phyloP scores from a whole-genome alignment of 176 grass and related monocot genomes.

The Elymus sibiricus region DNA sequence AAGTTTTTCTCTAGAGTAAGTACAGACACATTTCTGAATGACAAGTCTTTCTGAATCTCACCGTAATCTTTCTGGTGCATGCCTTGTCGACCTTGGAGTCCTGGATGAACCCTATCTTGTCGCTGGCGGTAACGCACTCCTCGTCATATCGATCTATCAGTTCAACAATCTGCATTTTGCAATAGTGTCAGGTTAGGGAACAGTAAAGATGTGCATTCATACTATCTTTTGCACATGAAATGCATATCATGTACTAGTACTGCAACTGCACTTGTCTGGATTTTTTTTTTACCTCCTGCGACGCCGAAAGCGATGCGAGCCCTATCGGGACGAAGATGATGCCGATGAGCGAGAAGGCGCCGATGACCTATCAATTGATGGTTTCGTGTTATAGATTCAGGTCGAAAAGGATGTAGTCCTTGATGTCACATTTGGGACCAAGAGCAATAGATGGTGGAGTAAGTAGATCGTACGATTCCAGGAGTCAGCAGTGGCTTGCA shows the following conservation, averaged over 20 bases:
- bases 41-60: slow-evolving; percentile 24
- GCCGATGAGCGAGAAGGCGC: slow-evolving; percentile 64
- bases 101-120: slow-evolving; percentile 78
- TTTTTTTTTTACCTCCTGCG: slow-evolving; percentile 23
- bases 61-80: slow-evolving; percentile 60
- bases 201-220: neutral
- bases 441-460: neutral
- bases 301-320: slow-evolving; percentile 61
- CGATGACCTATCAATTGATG: slow-evolving; percentile 46
- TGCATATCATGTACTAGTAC: neutral
- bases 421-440: neutral
- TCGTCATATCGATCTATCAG: slow-evolving; percentile 69
- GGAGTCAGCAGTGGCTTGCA: slow-evolving; percentile 90
- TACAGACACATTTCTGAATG: neutral
- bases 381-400: neutral
- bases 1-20: neutral
- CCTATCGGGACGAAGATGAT: slow-evolving; percentile 85
- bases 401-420: neutral
- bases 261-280: neutral
- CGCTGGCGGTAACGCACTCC: slow-evolving; percentile 51
- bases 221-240: neutral
- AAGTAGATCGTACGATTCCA: slow-evolving; percentile 44
- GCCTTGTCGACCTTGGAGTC: slow-evolving; percentile 57
- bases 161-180: slow-evolving; percentile 60
- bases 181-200: neutral